Conservation (phyloP, 306 rosid genomes). For the Pueraria montana region DNA sequence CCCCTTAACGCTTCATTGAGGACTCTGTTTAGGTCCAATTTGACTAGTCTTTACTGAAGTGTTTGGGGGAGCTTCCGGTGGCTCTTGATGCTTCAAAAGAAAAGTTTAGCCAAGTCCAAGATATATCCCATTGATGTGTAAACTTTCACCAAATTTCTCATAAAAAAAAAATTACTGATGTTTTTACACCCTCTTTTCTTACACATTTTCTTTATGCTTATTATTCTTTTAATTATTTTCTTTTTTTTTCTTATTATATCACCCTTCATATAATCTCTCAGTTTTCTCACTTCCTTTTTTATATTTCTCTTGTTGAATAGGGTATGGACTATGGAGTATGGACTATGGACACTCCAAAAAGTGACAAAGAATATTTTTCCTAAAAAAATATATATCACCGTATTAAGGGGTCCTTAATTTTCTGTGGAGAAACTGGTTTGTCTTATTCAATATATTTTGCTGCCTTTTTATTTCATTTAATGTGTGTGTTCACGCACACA, state of each 20-base stretch:
- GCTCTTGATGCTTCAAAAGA: background rate
- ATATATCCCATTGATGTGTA: too few species aligned
- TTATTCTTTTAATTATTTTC: background rate
- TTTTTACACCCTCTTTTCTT: background rate
- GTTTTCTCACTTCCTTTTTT: background rate
- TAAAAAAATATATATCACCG: background rate
- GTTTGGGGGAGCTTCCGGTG: slow-evolving; percentile 43
- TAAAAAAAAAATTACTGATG: too few species aligned
- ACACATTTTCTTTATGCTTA: background rate
- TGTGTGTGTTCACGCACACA: too few species aligned
- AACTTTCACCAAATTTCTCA: too few species aligned
- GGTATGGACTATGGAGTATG: too few species aligned
- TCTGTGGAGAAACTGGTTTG: background rate
- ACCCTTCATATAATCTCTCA: background rate
- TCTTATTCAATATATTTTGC: background rate
- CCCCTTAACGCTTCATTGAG: slow-evolving; percentile 40
- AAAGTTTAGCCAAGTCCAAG: too few species aligned
- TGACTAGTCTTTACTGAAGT: slow-evolving; percentile 13
- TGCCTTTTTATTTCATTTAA: too few species aligned
- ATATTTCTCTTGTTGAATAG: background rate
- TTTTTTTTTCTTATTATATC: background rate
- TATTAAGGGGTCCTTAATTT: background rate
- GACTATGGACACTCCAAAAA: background rate
- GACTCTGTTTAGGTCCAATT: background rate
- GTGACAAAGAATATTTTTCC: background rate